phyloP scores from a whole-genome alignment of 139 green algal species.

The Coelastrella sp. region DNA sequence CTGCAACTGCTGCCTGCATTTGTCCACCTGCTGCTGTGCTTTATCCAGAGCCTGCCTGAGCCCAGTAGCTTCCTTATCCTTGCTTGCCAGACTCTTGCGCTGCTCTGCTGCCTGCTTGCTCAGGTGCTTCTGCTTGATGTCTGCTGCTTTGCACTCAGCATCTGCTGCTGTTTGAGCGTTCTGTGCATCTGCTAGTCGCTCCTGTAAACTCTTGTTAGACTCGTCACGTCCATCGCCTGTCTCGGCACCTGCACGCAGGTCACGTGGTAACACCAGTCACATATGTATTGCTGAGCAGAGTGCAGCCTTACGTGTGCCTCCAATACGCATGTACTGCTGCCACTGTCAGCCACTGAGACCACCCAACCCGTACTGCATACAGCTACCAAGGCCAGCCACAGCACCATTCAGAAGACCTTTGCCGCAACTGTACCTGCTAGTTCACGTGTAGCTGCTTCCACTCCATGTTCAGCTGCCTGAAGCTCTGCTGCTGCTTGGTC shows the following conservation, averaged over 20 bases:
- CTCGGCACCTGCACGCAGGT: constrained; percentile 72
- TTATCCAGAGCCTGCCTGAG: constrained; percentile 74
- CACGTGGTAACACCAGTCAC: no score
- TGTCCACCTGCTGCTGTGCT: constrained; percentile 64
- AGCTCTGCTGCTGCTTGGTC: constrained; percentile 56
- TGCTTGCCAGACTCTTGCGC: constrained; percentile 76
- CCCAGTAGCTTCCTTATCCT: constrained; percentile 83
- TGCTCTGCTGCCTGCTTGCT: constrained; percentile 86
- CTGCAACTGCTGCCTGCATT: constrained; percentile 52
- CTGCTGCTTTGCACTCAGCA: constrained; percentile 75
- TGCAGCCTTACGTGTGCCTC: no score
- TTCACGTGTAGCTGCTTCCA: constrained; percentile 66
- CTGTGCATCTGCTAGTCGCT: constrained; percentile 82
- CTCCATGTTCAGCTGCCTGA: constrained; percentile 57
- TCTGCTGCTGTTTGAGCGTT: constrained; percentile 72
- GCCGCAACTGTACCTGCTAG: constrained; percentile 50
- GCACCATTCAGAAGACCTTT: not conserved
- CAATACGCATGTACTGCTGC: no score
- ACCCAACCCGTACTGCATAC: no score
- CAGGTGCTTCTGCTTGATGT: constrained; percentile 82
- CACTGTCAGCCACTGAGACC: no score
- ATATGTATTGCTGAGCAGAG: no score
- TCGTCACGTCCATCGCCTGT: constrained; percentile 88
- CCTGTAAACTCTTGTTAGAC: constrained; percentile 81
- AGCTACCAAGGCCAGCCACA: no score